Conservation (phyloP, 352 stramenopile species). For the Aphanomyces astaci region DNA sequence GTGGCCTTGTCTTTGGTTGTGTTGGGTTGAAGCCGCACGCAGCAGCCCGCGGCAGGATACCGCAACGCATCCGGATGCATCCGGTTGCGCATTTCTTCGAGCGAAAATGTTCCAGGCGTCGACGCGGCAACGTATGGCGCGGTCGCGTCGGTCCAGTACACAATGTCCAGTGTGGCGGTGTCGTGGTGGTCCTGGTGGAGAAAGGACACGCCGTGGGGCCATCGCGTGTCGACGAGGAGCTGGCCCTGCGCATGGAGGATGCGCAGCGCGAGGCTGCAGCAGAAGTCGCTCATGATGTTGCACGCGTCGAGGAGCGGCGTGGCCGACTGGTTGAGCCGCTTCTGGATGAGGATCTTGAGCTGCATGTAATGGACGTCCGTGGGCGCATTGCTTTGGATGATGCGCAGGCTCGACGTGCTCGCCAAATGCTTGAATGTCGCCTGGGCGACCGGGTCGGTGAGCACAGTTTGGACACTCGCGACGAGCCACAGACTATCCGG, state of each 20-base stretch:
- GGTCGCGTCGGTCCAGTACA: slow-evolving; percentile 53
- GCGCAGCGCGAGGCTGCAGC: slow-evolving; percentile 63
- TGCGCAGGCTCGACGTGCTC: slow-evolving; percentile 58
- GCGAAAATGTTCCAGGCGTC: not conserved
- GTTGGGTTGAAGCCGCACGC: slow-evolving; percentile 57
- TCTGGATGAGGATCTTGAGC: slow-evolving; percentile 76
- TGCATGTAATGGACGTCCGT: slow-evolving; percentile 71
- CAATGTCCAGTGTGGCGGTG: slow-evolving; percentile 67
- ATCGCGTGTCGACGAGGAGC: slow-evolving; percentile 67
- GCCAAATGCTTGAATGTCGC: slow-evolving; percentile 36
- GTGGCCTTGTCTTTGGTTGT: slow-evolving; percentile 44
- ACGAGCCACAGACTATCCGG: slow-evolving; percentile 68
- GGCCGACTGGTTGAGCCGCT: slow-evolving; percentile 78
- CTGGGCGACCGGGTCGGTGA: slow-evolving; percentile 32
- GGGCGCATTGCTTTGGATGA: slow-evolving; percentile 69
- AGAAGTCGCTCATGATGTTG: slow-evolving; percentile 78
- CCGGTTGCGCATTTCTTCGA: slow-evolving; percentile 1
- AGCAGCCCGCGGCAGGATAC: slow-evolving; percentile 61
- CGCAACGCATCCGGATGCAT: slow-evolving; percentile 24
- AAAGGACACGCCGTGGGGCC: slow-evolving; percentile 59
- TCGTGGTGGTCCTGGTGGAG: slow-evolving; percentile 75
- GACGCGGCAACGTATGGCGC: not conserved
- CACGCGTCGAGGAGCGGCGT: slow-evolving; percentile 72
- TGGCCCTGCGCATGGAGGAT: slow-evolving; percentile 69
- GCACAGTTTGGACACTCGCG: slow-evolving; percentile 53